A percentile compares a stretch with the other conserved stretches of the same genome.
Evolutionary conservation across 805 yeast genomes (phyloP).

Genomic region (Candida sithepensis): DNA sequence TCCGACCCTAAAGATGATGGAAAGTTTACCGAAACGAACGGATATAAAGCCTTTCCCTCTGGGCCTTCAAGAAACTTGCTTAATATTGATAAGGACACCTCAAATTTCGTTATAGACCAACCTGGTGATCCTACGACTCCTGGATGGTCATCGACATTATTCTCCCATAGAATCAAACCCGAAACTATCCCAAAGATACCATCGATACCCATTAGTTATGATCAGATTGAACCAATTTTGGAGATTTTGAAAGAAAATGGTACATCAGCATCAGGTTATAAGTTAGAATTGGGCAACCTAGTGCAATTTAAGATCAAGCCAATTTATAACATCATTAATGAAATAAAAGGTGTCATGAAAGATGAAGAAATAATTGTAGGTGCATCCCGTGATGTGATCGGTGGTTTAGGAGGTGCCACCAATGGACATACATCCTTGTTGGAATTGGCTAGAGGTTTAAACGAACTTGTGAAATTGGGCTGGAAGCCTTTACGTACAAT

Average conservation of each 20-base stretch:
- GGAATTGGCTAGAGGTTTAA: slow-evolving; percentile 51
- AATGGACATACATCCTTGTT: slow-evolving; percentile 47
- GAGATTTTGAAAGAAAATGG: slow-evolving; percentile 34
- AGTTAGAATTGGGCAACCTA: slow-evolving; percentile 38
- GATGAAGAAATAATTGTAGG: slow-evolving; percentile 55
- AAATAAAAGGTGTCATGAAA: slow-evolving; percentile 52
- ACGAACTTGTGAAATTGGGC: slow-evolving; percentile 41
- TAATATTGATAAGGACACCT: slow-evolving; percentile 60
- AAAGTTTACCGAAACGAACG: slow-evolving; percentile 50
- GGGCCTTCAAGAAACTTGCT: slow-evolving; percentile 66
- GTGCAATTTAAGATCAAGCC: slow-evolving; percentile 42
- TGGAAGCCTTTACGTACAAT: slow-evolving; percentile 41
- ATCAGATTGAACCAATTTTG: slow-evolving; percentile 41
- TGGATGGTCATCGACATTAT: slow-evolving; percentile 55
- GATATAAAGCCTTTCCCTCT: slow-evolving; percentile 53
- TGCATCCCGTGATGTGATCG: slow-evolving; percentile 48
- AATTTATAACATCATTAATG: slow-evolving; percentile 46
- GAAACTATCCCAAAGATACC: slow-evolving; percentile 49
- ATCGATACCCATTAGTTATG: slow-evolving; percentile 45
- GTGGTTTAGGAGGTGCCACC: slow-evolving; percentile 51
- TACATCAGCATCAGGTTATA: slow-evolving; percentile 25
- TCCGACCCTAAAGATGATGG: slow-evolving; percentile 61
- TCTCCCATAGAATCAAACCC: slow-evolving; percentile 39
- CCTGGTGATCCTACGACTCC: slow-evolving; percentile 84
- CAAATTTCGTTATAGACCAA: slow-evolving; percentile 49